Percentiles rank a stretch among this genome's conserved stretches.
Conservation (phyloP, 75 land plant genomes). For the Pseudotsuga menziesii region DNA sequence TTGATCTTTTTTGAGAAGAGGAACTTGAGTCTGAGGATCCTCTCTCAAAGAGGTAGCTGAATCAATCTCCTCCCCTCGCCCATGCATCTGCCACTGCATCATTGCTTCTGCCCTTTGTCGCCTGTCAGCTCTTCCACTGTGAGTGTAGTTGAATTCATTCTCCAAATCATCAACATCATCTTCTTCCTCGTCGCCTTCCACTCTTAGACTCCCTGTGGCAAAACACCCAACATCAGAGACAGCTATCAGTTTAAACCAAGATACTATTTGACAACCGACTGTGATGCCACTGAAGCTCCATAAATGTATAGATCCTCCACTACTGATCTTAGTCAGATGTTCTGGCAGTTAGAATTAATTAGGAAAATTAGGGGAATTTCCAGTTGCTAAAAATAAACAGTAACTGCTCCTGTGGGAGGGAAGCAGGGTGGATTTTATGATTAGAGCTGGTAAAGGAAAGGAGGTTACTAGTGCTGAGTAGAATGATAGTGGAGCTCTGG, state of each 20-base stretch:
- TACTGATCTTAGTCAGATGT: too few relatives aligned
- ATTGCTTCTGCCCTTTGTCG: conserved; percentile 36
- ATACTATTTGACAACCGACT: neutral
- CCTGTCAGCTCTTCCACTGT: conserved; percentile 12
- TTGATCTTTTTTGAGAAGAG: conserved; percentile 69
- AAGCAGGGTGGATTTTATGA: too few relatives aligned
- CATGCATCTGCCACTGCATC: conserved; percentile 27
- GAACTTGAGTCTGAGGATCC: conserved; percentile 51
- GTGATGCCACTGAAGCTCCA: too few relatives aligned
- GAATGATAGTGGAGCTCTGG: too few relatives aligned
- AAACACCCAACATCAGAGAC: neutral
- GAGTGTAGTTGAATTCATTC: conserved; percentile 61
- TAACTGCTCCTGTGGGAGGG: too few relatives aligned
- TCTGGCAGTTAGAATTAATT: too few relatives aligned
- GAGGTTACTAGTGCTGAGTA: too few relatives aligned
- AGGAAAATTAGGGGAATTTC: too few relatives aligned
- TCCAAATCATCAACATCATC: conserved; percentile 87
- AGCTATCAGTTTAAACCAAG: neutral
- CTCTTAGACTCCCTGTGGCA: conserved; percentile 68
- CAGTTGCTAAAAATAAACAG: too few relatives aligned
- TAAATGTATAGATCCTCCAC: too few relatives aligned
- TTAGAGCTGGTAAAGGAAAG: too few relatives aligned
- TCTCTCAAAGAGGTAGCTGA: conserved; percentile 47
- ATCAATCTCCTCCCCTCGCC: conserved; percentile 34
- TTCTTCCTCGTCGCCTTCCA: conserved; percentile 89